Evolutionary conservation across 208 protist species (phyloP), one percentile per base, ranked within the genome.

Genomic region (Wallacemonas rigidus): DNA sequence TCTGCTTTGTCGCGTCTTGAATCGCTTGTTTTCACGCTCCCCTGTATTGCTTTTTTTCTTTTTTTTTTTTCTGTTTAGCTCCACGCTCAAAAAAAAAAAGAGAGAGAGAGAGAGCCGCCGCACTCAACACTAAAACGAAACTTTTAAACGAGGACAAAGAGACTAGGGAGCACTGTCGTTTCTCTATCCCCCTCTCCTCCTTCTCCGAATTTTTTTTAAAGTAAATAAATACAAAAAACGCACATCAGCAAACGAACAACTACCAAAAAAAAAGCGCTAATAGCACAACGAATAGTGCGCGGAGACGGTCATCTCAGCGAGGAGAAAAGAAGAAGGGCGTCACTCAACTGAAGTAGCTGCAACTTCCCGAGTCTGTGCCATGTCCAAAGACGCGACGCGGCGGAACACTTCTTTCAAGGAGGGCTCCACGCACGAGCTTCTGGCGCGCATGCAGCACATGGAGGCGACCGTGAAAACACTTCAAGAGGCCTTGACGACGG

Each of bases 11-110:
- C 26, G 26, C 26, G 26, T 26, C 26, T 26, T 26, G 26, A 26
- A 26, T 26, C 26, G 26, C 26, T 26, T 26, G 26, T 26, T 26
- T 26, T 26, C 26, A 26, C 26, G 26, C 26, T 26, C 26, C 26
- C 26, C 26, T 0, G 26, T 70, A 14, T 7, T 8, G 1, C 54
- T 67, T 62, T 60, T 62, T 40, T 60, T 63, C n/a, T 71, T 0
- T 70, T 44, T 61, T 47, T 67, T 38, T 64, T 72, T 1, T 15
- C 53, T 72, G 38, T 72, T 41, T 60, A 38, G 4, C 17, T 53
- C 48, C 15, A n/a, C 48, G 48, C 1, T 15, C 26, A 26, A 26
- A 26, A 26, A 26, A 26, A 26, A 26, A 26, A 26, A 26, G 0
- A 26, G 0, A 26, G 26, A 26, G 26, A 26, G 26, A 26, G 26